phyloP scores from a whole-genome alignment of 352 stramenopile species.

The Ophiocytium majus region DNA sequence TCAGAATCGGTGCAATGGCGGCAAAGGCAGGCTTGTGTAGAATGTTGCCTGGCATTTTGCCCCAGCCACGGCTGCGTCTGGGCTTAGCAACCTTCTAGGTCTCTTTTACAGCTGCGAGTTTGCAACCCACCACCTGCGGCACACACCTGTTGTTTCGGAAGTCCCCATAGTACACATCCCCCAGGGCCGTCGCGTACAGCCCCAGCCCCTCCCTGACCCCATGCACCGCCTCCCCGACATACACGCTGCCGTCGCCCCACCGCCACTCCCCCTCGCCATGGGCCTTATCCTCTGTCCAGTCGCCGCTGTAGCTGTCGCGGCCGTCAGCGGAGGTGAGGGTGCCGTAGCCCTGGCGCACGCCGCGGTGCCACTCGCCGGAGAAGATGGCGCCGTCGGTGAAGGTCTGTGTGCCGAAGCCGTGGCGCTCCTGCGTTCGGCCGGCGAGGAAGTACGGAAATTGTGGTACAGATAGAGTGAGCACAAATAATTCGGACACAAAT shows the following conservation, averaged over 20 bases:
- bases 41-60: conserved; percentile 35
- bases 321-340: conserved; percentile 62
- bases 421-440: conserved; percentile 60
- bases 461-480: no score
- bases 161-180: conserved; percentile 57
- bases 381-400: conserved; percentile 77
- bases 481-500: no score
- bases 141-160: conserved; percentile 47
- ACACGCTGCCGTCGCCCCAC: conserved; percentile 57
- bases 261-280: conserved; percentile 58
- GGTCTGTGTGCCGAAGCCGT: conserved; percentile 70
- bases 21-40: conserved; percentile 13
- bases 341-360: conserved; percentile 76
- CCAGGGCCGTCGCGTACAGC: conserved; percentile 50
- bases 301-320: conserved; percentile 20
- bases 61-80: no score
- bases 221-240: conserved; percentile 54
- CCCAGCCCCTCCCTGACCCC: conserved; percentile 51
- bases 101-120: no score
- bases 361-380: conserved; percentile 73
- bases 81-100: no score
- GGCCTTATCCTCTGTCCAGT: conserved; percentile 49
- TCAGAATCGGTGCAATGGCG: no score
- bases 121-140: no score
- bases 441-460: no score